A percentile compares a stretch with the other conserved stretches of the same genome.
Evolutionary conservation across 2,329 filamentous ascomycete genomes (phyloP).

Genomic region (Teratosphaeria gauchensis): DNA sequence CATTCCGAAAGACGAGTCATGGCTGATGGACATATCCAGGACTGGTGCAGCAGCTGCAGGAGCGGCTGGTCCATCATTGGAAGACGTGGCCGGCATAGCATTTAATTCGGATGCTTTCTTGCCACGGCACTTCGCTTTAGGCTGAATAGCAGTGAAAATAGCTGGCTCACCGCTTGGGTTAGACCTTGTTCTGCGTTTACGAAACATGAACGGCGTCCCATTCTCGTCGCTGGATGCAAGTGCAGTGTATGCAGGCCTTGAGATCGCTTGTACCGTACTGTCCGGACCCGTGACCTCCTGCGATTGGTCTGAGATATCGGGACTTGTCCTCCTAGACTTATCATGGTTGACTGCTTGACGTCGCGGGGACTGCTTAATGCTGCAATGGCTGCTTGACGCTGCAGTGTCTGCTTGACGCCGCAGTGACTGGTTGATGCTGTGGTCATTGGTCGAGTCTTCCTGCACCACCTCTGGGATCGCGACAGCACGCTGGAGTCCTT

Average conservation of each 20-base stretch:
- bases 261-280: background rate
- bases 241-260: background rate
- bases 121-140: background rate
- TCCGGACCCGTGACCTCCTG: background rate
- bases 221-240: background rate
- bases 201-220: constrained; percentile 19
- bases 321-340: background rate
- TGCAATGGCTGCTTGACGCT: background rate
- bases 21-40: constrained; percentile 14
- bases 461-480: background rate
- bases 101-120: background rate
- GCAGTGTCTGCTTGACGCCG: background rate
- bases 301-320: background rate
- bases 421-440: background rate
- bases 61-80: background rate
- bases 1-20: constrained; percentile 10
- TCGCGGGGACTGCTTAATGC: background rate
- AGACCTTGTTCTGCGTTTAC: constrained; percentile 10
- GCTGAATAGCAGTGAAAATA: background rate
- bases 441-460: background rate
- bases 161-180: background rate
- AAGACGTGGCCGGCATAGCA: background rate
- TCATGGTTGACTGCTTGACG: background rate
- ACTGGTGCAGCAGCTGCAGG: constrained; percentile 5
- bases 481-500: background rate